These are phyloP conservation scores for Conticribra weissflogii DNA, from an alignment of 108 stramenopile species.

Conservation along the genomic window DNA sequence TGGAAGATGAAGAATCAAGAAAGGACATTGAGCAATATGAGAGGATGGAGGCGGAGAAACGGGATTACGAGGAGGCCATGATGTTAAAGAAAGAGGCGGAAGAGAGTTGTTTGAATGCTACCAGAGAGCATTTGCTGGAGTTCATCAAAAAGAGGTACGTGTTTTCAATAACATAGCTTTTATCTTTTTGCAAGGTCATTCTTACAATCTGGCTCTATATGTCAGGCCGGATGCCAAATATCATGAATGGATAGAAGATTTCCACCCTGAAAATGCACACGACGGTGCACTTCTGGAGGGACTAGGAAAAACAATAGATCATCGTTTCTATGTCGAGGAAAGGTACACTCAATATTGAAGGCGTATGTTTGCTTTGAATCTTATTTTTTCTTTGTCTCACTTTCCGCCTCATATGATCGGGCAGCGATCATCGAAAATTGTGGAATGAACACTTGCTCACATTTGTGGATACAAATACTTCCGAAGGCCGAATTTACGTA, in stretches of 20 bases:
- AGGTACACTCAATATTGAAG: too few relatives aligned
- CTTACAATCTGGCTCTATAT: too few relatives aligned
- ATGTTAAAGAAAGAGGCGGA: slow-evolving; percentile 61
- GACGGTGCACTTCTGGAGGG: slow-evolving; percentile 45
- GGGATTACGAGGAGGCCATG: slow-evolving; percentile 58
- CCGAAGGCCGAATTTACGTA: slow-evolving; percentile 19
- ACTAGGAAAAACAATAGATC: slow-evolving; percentile 60
- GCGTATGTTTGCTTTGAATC: too few relatives aligned
- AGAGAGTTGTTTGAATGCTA: slow-evolving; percentile 48
- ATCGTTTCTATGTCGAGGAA: slow-evolving; percentile 78
- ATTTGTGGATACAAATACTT: slow-evolving; percentile 7
- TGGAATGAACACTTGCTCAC: slow-evolving; percentile 64
- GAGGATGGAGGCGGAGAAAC: slow-evolving; percentile 47
- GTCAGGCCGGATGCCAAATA: slow-evolving; percentile 59
- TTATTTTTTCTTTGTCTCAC: too few relatives aligned
- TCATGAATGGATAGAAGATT: slow-evolving; percentile 73
- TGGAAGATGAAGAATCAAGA: slow-evolving; percentile 60
- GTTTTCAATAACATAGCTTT: too few relatives aligned
- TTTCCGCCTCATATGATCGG: too few relatives aligned
- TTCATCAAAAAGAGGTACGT: slow-evolving; percentile 31
- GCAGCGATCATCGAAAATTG: slow-evolving; percentile 69
- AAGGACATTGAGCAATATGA: slow-evolving; percentile 52
- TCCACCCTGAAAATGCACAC: slow-evolving; percentile 78
- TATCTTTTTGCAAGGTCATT: too few relatives aligned
- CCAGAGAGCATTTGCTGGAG: slow-evolving; percentile 29